Evolutionary conservation across 2,329 filamentous ascomycete species (phyloP).

Genomic region (Juglanconis sp.): DNA sequence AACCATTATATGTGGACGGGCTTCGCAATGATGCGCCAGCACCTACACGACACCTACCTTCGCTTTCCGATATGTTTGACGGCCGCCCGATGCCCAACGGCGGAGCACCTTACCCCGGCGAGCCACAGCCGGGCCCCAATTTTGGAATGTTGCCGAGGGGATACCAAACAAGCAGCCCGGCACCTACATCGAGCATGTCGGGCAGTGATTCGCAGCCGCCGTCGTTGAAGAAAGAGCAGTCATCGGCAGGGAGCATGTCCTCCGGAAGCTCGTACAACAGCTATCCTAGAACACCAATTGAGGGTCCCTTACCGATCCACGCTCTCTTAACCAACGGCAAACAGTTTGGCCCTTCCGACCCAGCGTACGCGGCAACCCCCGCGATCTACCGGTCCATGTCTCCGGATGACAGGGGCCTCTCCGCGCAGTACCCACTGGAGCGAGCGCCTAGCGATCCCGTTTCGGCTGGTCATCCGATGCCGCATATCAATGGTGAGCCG

Average conservation of each 20-base stretch:
- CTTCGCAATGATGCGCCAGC: constrained; percentile 28
- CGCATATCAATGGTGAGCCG: constrained; percentile 19
- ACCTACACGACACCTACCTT: constrained; percentile 39
- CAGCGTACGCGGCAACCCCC: constrained; percentile 4
- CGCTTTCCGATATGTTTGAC: constrained; percentile 47
- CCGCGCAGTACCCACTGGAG: not conserved
- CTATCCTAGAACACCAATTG: constrained; percentile 44
- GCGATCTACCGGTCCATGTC: constrained; percentile 13
- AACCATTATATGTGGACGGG: constrained; percentile 25
- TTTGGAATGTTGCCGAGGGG: constrained; percentile 17
- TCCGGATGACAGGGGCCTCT: constrained; percentile 15
- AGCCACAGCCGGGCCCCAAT: constrained; percentile 3
- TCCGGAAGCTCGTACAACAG: constrained; percentile 37
- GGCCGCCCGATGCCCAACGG: constrained; percentile 25
- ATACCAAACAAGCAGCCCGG: constrained; percentile 24
- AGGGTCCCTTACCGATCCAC: constrained; percentile 53
- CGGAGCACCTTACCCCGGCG: constrained; percentile 16
- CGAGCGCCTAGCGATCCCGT: constrained; percentile 8
- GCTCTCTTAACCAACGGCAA: constrained; percentile 39
- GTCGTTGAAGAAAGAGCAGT: constrained; percentile 43
- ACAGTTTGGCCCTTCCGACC: constrained; percentile 16
- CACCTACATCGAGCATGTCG: constrained; percentile 25
- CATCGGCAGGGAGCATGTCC: constrained; percentile 40
- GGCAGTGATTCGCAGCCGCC: constrained; percentile 34
- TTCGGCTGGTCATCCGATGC: constrained; percentile 4